These are phyloP conservation scores for Leishmania turanica DNA, from an alignment of 208 protist species.

Conservation along the genomic window DNA sequence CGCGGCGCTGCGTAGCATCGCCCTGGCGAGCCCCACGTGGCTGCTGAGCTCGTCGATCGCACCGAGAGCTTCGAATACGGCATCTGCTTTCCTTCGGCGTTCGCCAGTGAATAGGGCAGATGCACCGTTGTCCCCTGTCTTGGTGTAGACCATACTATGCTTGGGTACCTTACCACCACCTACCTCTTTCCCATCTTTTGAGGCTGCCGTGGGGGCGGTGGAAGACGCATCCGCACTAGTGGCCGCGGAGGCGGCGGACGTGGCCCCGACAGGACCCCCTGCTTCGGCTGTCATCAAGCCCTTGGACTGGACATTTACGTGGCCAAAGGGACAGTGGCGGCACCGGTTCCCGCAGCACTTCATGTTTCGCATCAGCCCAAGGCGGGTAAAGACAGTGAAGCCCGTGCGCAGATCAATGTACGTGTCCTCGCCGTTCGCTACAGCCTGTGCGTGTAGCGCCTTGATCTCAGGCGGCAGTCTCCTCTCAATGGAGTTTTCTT, in stretches of 20 bases:
- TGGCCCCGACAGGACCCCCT: background rate
- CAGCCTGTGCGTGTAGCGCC: conserved; percentile 32
- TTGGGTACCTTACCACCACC: background rate
- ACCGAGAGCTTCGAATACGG: conserved; percentile 71
- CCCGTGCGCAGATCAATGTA: conserved; percentile 55
- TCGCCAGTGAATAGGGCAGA: conserved; percentile 62
- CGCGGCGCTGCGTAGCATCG: conserved; percentile 26
- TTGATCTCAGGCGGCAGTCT: conserved; percentile 23
- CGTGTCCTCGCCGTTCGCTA: conserved; percentile 30
- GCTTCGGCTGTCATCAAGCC: conserved; percentile 3
- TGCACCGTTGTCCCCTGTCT: conserved; percentile 66
- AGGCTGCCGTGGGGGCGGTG: background rate
- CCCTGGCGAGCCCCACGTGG: conserved; percentile 43
- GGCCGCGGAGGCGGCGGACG: conserved; percentile 6
- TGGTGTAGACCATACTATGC: conserved; percentile 59
- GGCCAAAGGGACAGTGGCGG: conserved; percentile 61
- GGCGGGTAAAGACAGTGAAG: conserved; percentile 53
- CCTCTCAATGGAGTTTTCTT: conserved; percentile 34
- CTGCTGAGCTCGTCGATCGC: conserved; percentile 65
- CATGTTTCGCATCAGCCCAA: conserved; percentile 32
- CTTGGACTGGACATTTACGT: conserved; percentile 39
- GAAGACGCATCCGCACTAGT: background rate
- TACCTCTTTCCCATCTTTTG: background rate
- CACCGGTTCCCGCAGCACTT: conserved; percentile 54
- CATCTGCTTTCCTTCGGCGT: conserved; percentile 53